Conservation (phyloP, 495 filamentous ascomycete genomes). For the Chaetomidium leptoderma region DNA sequence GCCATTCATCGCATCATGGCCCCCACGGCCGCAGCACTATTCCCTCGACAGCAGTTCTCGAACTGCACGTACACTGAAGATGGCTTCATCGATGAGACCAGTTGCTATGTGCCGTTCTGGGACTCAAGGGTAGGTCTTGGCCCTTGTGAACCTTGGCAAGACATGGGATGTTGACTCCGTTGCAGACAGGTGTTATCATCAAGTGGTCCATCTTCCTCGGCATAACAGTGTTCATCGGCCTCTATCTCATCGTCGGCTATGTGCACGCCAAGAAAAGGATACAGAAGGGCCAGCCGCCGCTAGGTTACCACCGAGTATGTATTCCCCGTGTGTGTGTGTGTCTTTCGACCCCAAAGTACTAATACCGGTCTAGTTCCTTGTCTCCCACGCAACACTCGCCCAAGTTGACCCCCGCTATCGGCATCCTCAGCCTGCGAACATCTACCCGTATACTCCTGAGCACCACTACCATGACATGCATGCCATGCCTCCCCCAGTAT, state of each 20-base stretch:
- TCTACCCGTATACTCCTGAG: conserved; percentile 30
- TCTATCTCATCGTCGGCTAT: conserved; percentile 56
- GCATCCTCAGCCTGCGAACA: conserved; percentile 32
- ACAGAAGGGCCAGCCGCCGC: conserved; percentile 54
- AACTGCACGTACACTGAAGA: conserved; percentile 22
- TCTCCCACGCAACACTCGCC: conserved; percentile 52
- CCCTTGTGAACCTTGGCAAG: too few species aligned
- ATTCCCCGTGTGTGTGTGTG: background rate
- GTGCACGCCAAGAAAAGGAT: conserved; percentile 65
- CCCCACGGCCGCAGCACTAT: conserved; percentile 9
- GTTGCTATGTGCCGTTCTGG: conserved; percentile 43
- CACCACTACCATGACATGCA: conserved; percentile 51
- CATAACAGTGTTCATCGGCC: conserved; percentile 46
- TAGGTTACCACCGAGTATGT: conserved; percentile 65
- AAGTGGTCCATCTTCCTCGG: conserved; percentile 67
- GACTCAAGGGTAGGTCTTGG: conserved; percentile 38
- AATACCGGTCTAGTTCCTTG: conserved; percentile 50
- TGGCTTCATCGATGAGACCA: conserved; percentile 35
- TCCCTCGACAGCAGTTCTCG: conserved; percentile 14
- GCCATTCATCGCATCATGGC: conserved; percentile 8
- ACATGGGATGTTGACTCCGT: background rate
- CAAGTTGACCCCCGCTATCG: conserved; percentile 51
- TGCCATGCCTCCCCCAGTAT: conserved; percentile 51
- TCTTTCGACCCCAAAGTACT: background rate
- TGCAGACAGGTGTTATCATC: conserved; percentile 55